These are phyloP conservation scores for Phytopythium mirpurense DNA, from an alignment of 352 stramenopile species.

Conservation along the genomic window DNA sequence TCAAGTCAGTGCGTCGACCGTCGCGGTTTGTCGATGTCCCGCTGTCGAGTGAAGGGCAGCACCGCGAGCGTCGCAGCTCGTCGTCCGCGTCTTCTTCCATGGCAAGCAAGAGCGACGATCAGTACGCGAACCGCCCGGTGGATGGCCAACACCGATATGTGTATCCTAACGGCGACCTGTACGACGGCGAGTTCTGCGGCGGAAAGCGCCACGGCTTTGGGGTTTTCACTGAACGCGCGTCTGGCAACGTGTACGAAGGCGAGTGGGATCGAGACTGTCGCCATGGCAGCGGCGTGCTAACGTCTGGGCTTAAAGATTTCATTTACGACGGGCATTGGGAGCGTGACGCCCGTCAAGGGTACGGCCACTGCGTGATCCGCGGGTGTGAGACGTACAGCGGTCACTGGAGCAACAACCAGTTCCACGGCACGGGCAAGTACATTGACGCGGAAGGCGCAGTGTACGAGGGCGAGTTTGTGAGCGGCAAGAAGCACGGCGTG, in stretches of 20 bases:
- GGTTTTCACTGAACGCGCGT: conserved; percentile 53
- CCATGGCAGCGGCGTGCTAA: conserved; percentile 62
- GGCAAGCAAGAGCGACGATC: conserved; percentile 1
- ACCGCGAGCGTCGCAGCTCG: conserved; percentile 4
- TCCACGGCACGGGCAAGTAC: conserved; percentile 73
- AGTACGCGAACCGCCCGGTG: conserved; percentile 17
- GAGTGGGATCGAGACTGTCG: conserved; percentile 54
- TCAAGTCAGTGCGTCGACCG: conserved; percentile 31
- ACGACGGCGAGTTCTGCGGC: conserved; percentile 61
- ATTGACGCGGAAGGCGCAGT: conserved; percentile 76
- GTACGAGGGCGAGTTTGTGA: conserved; percentile 79
- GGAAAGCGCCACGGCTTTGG: conserved; percentile 45
- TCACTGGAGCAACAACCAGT: conserved; percentile 64
- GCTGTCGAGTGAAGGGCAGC: conserved; percentile 16
- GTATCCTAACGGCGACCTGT: conserved; percentile 67
- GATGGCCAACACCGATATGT: conserved; percentile 30
- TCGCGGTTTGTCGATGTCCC: conserved; percentile 64
- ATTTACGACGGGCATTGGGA: conserved; percentile 80
- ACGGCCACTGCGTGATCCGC: conserved; percentile 74
- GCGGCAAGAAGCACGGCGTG: conserved; percentile 72
- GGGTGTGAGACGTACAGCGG: conserved; percentile 74
- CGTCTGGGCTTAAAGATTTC: conserved; percentile 68
- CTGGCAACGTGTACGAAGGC: conserved; percentile 67
- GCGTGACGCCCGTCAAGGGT: conserved; percentile 46
- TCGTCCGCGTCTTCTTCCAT: conserved; percentile 5